Evolutionary conservation across 1,139 yeast species (phyloP), one percentile per base, ranked within the genome.

Genomic region (Zygoascus hellenicus): DNA sequence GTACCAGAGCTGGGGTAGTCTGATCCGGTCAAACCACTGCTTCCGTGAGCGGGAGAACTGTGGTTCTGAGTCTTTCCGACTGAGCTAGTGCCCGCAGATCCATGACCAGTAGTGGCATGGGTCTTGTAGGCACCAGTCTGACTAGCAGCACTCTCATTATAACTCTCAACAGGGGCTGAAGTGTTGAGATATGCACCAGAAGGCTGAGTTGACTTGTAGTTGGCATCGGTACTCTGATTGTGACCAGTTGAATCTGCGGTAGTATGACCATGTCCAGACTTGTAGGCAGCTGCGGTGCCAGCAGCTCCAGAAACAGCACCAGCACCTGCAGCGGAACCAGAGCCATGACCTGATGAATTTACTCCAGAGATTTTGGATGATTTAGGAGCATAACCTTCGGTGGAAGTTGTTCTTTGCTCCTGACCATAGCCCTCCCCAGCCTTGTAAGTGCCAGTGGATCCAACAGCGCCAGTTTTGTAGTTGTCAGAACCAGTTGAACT

Each of bases 251-350:
- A 5, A 31, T 31, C 14, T 5, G 5, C 10, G 9, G 9, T 9
- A 13, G 33, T 9, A 31, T 13, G 4, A 9, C 4, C 9, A 13
- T 31, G 33, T 4, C 26, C 7, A 22, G 33, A 5, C n/a, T 31
- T 13, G 9, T 11, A n/a, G 14, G 19, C 36, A 16, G 28, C 22
- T 33, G 22, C 33, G 30, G 29, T 29, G 34, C 37, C 42, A 13
- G 42, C 35, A 11, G 45, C 36, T 11, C 45, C 51, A n/a, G 48
- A 43, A 39, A 37, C 48, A 36, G 45, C 40, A 38, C 45, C 50
- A 26, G 49, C 49, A 41, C 46, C 46, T 15, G 49, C 48, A 15
- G 46, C 49, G 16, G 48, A 42, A 35, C 48, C 53, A 33, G 47
- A 37, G 28, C 39, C 48, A 33, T 45, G 47, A 32, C 5, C 26